A percentile compares a stretch with the other conserved stretches of the same genome.
These are phyloP conservation scores for Fistulifera solaris DNA, from an alignment of 108 stramenopile species.

Conservation along the genomic window DNA sequence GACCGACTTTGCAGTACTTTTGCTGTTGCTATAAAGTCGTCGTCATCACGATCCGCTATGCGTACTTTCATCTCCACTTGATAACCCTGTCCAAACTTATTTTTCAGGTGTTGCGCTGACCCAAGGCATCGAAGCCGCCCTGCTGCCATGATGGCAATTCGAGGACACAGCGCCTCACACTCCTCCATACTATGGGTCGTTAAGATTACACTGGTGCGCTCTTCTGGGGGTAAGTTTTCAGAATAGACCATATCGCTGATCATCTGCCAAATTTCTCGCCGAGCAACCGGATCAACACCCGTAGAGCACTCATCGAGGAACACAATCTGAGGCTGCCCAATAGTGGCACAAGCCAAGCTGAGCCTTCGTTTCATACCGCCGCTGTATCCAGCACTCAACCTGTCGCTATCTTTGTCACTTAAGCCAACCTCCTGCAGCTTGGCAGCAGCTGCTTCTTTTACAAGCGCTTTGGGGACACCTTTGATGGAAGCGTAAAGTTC, in stretches of 20 bases:
- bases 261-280: slow-evolving; percentile 77
- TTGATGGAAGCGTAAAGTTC: slow-evolving; percentile 92
- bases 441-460: slow-evolving; percentile 37
- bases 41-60: slow-evolving; percentile 25
- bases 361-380: slow-evolving; percentile 91
- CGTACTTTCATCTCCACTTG: slow-evolving; percentile 72
- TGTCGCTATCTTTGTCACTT: slow-evolving; percentile 52
- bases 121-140: slow-evolving; percentile 87
- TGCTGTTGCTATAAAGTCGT: slow-evolving; percentile 22
- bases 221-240: slow-evolving; percentile 28
- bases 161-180: slow-evolving; percentile 93
- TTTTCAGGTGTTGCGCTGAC: slow-evolving; percentile 77
- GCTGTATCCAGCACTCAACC: slow-evolving; percentile 50
- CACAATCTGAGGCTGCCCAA: slow-evolving; percentile 72
- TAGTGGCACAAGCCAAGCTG: slow-evolving; percentile 75
- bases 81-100: slow-evolving; percentile 73
- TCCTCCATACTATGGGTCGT: slow-evolving; percentile 89
- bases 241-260: slow-evolving; percentile 66
- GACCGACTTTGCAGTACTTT: slow-evolving; percentile 1
- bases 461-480: slow-evolving; percentile 43
- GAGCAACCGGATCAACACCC: slow-evolving; percentile 67
- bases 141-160: slow-evolving; percentile 93
- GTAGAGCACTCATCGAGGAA: slow-evolving; percentile 78
- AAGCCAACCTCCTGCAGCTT: slow-evolving; percentile 81
- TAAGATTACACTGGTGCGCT: slow-evolving; percentile 66